Base-by-base conservation (phyloP, 148 eudicot genomes). In the Dysphania ambrosioides region DNA sequence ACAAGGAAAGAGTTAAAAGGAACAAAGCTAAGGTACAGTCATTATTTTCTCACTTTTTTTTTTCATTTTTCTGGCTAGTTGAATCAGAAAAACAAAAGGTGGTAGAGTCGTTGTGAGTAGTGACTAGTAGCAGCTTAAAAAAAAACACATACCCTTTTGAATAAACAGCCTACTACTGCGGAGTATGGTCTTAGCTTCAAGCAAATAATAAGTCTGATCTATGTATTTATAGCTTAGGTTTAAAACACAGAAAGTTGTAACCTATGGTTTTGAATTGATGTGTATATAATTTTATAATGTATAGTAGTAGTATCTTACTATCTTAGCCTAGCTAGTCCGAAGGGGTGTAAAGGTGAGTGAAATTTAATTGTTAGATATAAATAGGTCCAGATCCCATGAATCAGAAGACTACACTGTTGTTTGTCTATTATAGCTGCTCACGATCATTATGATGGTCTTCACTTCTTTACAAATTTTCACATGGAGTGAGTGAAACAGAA, bases 301-400 rank as follows among this genome's bases (percentile, higher is more conserved):
- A 38, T 66, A 40, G 27, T 36, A n/a, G 53, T 47, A 47, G 19
- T 47, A 47, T 47, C 53, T 47, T 47, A n/a, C n/a, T n/a, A n/a
- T n/a, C 19, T 47, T 47, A 47, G 53, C 53, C 16, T 47, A 47
- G 53, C 19, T 47, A 12, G 53, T 47, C 16, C 5, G 16, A 47
- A 47, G 53, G 23, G 70, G 26, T 66, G 21, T n/a, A 40, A 38
- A 23, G 26, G 9, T 35, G 24, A 65, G 69, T 19, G 44, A 36
- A 36, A 65, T 9, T 42, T 42, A 36, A 36, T 4, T 36, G 40
- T 60, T 60, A 26, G 58, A 26, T 44, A 6, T 36, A 36, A 36
- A 47, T 70, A 51, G 57, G 70, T 56, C 55, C 58, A 59, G 67
- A 68, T 63, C 68, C 74, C 51, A 71, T 76, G 79, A 68, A 76